These are phyloP conservation scores for Pleurotus salmoneostramineus DNA, from an alignment of 768 basidiomycete species.

Conservation along the genomic window DNA sequence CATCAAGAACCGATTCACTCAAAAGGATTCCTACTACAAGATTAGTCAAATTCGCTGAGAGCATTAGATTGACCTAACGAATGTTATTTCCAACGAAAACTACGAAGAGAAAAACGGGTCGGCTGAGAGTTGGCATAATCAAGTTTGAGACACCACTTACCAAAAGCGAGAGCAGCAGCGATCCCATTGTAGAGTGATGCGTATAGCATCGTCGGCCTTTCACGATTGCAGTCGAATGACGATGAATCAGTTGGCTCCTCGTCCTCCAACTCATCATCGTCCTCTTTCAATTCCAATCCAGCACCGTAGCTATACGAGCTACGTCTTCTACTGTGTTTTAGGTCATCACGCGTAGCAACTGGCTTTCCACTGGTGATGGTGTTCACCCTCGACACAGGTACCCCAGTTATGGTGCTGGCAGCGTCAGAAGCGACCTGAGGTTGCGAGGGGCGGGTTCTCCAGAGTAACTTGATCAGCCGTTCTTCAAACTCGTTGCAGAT, in stretches of 20 bases:
- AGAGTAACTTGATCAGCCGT: conserved; percentile 77
- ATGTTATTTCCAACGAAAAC: conserved; percentile 66
- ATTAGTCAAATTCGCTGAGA: neutral
- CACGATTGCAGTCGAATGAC: conserved; percentile 22
- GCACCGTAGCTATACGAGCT: neutral
- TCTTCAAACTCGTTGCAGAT: conserved; percentile 71
- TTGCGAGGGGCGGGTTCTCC: conserved; percentile 46
- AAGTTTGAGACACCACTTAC: conserved; percentile 35
- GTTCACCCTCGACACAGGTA: conserved; percentile 18
- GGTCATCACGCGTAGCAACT: conserved; percentile 8
- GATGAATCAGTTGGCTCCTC: conserved; percentile 23
- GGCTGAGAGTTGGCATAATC: conserved; percentile 21
- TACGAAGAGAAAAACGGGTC: conserved; percentile 35
- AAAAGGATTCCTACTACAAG: conserved; percentile 39
- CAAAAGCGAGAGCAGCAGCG: conserved; percentile 52
- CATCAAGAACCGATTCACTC: conserved; percentile 64
- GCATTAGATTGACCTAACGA: conserved; percentile 27
- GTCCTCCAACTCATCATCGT: conserved; percentile 59
- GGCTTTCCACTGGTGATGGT: conserved; percentile 23
- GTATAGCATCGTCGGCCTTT: conserved; percentile 38
- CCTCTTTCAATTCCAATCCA: conserved; percentile 24
- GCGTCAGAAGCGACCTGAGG: conserved; percentile 18
- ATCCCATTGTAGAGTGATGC: conserved; percentile 70
- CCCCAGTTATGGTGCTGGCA: conserved; percentile 21
- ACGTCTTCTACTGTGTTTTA: neutral